Evolutionary conservation across 225 moss, liverwort and hornwort genomes (phyloP).

Genomic region (Antitrichia curtipendula): DNA sequence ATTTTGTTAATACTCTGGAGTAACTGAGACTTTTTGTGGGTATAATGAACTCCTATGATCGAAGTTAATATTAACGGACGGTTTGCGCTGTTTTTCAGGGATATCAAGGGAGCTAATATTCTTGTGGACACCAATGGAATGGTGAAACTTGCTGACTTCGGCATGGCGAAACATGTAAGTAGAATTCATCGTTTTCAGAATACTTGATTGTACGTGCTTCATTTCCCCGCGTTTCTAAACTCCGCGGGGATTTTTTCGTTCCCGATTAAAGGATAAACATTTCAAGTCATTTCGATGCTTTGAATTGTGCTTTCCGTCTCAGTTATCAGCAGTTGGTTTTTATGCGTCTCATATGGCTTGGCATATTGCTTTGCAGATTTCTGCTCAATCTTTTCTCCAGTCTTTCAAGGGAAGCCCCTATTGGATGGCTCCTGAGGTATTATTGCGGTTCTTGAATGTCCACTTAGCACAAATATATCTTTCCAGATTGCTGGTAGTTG

Average conservation of each 20-base stretch:
- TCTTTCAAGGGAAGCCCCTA: constrained; percentile 95
- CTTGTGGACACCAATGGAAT: constrained; percentile 84
- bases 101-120: constrained; percentile 99
- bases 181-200: background rate
- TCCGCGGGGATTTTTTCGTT: background rate
- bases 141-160: constrained; percentile 97
- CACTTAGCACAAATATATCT: background rate
- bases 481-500: background rate
- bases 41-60: background rate
- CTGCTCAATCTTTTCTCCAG: constrained; percentile 69
- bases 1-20: background rate
- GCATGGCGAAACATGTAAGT: constrained; percentile 91
- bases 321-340: background rate
- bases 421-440: constrained; percentile 98
- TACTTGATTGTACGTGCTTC: background rate
- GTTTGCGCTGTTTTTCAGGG: constrained; percentile 33
- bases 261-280: background rate
- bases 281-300: background rate
- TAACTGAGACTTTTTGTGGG: background rate
- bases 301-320: background rate
- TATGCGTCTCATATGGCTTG: background rate
- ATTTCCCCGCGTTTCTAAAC: background rate
- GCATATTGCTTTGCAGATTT: constrained; percentile 40
- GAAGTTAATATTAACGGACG: background rate
- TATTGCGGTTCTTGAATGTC: background rate